phyloP scores from a whole-genome alignment of 2,329 filamentous ascomycete genomes.

The Neodidymelliopsis sp. region DNA sequence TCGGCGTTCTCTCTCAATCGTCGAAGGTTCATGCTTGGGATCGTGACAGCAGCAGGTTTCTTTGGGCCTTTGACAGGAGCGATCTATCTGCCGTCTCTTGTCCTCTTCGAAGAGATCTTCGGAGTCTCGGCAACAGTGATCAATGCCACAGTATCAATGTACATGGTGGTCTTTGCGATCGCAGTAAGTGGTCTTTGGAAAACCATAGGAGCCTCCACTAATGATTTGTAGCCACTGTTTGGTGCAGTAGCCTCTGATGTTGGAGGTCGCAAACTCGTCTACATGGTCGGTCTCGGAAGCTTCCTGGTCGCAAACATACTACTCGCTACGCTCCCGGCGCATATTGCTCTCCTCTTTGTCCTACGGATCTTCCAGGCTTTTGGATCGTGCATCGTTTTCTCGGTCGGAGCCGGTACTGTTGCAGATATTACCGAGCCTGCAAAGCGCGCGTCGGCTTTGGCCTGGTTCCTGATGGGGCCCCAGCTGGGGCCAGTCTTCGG shows the following conservation, averaged over 20 bases:
- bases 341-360: constrained; percentile 50
- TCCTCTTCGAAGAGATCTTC: constrained; percentile 49
- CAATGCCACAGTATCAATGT: constrained; percentile 56
- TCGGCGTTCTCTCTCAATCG: constrained; percentile 49
- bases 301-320: constrained; percentile 52
- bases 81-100: constrained; percentile 55
- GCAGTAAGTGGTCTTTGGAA: constrained; percentile 26
- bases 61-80: constrained; percentile 55
- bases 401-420: constrained; percentile 55
- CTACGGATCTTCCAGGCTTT: constrained; percentile 54
- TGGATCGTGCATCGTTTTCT: constrained; percentile 53
- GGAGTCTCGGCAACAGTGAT: constrained; percentile 46
- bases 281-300: constrained; percentile 51
- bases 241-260: constrained; percentile 53
- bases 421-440: constrained; percentile 53
- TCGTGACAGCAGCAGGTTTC: constrained; percentile 54
- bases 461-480: constrained; percentile 54
- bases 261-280: constrained; percentile 52
- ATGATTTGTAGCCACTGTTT: constrained; percentile 47
- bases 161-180: constrained; percentile 55
- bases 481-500: constrained; percentile 56
- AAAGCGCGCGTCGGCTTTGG: constrained; percentile 51
- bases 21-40: constrained; percentile 48
- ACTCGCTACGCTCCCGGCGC: constrained; percentile 50
- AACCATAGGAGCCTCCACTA: constrained; percentile 3